Base-by-base conservation (phyloP, 2,329 filamentous ascomycete species). In the Macrophomina tecta region DNA sequence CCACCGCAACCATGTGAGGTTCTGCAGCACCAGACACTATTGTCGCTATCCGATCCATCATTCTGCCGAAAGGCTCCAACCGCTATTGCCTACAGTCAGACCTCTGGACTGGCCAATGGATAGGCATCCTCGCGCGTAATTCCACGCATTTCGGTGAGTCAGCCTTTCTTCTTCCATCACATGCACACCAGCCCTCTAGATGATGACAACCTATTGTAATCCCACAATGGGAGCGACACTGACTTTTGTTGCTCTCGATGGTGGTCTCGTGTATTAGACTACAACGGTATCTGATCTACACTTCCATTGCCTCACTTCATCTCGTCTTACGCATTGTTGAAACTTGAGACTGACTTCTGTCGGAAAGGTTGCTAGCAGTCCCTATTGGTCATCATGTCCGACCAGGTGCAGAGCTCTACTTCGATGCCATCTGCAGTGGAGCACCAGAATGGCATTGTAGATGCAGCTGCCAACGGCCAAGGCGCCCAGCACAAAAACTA, bases 211-310 rank as follows among this genome's bases (percentile, higher is more conserved):
- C 23, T 65, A 56, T 55, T 64, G 52, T 46, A 69, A 58, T 51
- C 69, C 60, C 67, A 68, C 49, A 65, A 46, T 58, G 65, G 52
- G 63, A 62, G 65, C 18, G 49, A 64, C 67, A 67, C 49, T 77
- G 74, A 66, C 70, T 73, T 71, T 69, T 68, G 69, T 69, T 67
- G 68, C 66, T 69, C 66, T 73, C 74, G 70, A 74, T 78, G 75
- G 70, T 77, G 74, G 70, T 70, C 68, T 72, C 66, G 70, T 70
- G 73, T 73, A 62, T 62, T 66, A 77, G 75, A 78, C 76, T 78
- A 77, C 76, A 77, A 78, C 76, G 75, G 75, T 77, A 76, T 78
- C 76, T 78, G 76, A 77, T 40, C 45, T n/a, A 9, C 40, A n/a
- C n/a, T 5, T 11, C 42, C 18, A 23, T 16, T 30, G 34, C 11